Evolutionary conservation across 768 basidiomycete species (phyloP).

Genomic region (Dacryopinax primogenitus): DNA sequence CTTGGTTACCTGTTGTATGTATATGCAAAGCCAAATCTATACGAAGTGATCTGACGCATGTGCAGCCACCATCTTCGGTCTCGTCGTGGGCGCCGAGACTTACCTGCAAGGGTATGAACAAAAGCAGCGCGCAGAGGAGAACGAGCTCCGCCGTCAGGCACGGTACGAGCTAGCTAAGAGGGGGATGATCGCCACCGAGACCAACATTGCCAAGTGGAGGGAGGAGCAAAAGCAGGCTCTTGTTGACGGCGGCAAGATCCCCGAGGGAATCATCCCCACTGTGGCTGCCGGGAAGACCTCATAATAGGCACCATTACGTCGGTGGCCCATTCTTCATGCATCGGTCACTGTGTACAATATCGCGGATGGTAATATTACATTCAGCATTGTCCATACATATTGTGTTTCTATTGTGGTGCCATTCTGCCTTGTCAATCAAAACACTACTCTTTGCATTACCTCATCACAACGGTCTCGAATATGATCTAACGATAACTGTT

Average conservation of each 20-base stretch:
- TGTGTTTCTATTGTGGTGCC: neutral
- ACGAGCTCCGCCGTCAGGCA: slow-evolving; percentile 56
- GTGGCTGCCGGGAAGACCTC: neutral
- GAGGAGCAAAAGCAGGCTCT: slow-evolving; percentile 29
- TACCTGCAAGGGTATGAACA: slow-evolving; percentile 63
- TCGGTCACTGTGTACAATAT: no score
- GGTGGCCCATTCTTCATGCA: no score
- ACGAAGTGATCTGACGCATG: neutral
- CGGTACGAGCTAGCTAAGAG: slow-evolving; percentile 58
- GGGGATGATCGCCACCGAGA: slow-evolving; percentile 69
- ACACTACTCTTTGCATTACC: neutral
- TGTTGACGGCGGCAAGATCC: slow-evolving; percentile 26
- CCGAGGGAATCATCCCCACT: slow-evolving; percentile 18
- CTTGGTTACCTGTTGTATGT: slow-evolving; percentile 56
- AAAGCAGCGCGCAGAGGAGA: slow-evolving; percentile 51
- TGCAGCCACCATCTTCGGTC: slow-evolving; percentile 51
- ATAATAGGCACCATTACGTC: no score
- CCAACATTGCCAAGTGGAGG: slow-evolving; percentile 72
- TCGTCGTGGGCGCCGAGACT: slow-evolving; percentile 62
- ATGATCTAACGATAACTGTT: neutral
- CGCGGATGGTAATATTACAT: neutral
- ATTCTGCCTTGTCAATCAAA: neutral
- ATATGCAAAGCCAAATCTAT: neutral
- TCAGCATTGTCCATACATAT: neutral
- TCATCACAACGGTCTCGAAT: neutral